Conservation (phyloP, 208 protist genomes). For the Giardia muris region DNA sequence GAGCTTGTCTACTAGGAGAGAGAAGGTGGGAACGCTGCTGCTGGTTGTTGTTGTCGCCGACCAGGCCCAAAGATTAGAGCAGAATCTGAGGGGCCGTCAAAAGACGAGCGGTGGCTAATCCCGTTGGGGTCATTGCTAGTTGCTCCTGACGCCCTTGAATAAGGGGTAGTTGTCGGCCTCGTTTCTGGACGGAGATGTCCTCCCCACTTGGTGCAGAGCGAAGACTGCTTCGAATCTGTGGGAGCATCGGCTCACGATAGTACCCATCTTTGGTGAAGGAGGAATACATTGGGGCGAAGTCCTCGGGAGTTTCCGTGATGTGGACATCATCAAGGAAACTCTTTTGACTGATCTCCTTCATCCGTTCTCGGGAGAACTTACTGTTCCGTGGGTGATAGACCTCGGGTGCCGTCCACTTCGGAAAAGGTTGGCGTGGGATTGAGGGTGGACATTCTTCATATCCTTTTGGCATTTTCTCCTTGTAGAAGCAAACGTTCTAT, state of each 20-base stretch:
- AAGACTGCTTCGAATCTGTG: not conserved
- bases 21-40: no score
- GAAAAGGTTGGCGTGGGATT: not conserved
- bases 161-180: not conserved
- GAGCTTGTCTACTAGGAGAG: no score
- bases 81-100: not conserved
- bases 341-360: not conserved
- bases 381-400: not conserved
- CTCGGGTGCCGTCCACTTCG: not conserved
- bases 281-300: not conserved
- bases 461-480: no score
- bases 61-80: not conserved
- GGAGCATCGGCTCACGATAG: constrained; percentile 8
- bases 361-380: not conserved
- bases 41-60: no score
- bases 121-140: not conserved
- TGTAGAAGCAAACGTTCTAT: no score
- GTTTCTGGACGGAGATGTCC: not conserved
- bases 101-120: not conserved
- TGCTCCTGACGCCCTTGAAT: not conserved
- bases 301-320: not conserved
- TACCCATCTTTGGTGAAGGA: not conserved
- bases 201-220: not conserved
- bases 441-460: no score
- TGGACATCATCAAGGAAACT: not conserved